Conservation (phyloP, 805 yeast genomes). For the Cyberlindnera lachancei region DNA sequence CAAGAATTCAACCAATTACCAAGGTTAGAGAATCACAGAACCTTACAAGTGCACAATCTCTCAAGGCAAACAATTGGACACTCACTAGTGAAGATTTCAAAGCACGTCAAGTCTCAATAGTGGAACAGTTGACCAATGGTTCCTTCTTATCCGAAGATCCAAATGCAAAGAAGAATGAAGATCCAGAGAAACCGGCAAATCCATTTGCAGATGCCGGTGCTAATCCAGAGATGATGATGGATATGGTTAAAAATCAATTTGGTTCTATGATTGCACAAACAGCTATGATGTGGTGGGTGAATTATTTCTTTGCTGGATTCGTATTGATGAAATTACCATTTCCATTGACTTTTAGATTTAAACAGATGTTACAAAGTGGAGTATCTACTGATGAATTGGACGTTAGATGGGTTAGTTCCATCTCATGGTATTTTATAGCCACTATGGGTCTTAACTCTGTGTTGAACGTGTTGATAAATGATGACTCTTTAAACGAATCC, state of each 20-base stretch:
- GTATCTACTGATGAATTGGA: constrained; percentile 78
- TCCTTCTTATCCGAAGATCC: constrained; percentile 36
- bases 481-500: constrained; percentile 32
- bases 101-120: constrained; percentile 40
- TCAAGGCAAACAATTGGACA: constrained; percentile 47
- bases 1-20: constrained; percentile 44
- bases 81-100: constrained; percentile 47
- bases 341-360: constrained; percentile 83
- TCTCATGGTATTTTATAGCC: constrained; percentile 93
- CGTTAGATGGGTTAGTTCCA: constrained; percentile 86
- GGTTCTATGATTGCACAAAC: constrained; percentile 89
- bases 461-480: constrained; percentile 60
- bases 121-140: constrained; percentile 42
- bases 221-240: constrained; percentile 53
- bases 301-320: constrained; percentile 86
- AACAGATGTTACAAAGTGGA: constrained; percentile 86
- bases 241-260: constrained; percentile 73
- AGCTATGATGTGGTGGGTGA: constrained; percentile 92
- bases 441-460: constrained; percentile 78
- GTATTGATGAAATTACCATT: constrained; percentile 85
- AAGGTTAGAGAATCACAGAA: constrained; percentile 57
- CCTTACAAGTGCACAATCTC: constrained; percentile 48
- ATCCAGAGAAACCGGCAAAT: too few species aligned
- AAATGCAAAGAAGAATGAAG: constrained; percentile 27
- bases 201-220: constrained; percentile 69